phyloP scores from a whole-genome alignment of 2,329 filamentous ascomycete genomes.

The Fusarium sublunatum region DNA sequence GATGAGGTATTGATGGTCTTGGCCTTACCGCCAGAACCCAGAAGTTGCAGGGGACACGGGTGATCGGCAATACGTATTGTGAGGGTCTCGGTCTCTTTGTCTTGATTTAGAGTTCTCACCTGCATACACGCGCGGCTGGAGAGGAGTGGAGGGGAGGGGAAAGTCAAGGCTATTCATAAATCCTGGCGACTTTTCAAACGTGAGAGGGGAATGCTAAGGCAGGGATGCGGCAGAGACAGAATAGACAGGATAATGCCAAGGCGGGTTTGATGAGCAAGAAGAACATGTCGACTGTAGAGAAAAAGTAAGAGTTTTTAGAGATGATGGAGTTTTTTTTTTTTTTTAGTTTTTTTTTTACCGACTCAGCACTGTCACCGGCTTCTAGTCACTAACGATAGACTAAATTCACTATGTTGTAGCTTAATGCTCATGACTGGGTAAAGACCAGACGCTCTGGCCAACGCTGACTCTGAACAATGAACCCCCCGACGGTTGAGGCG shows the following conservation, averaged over 20 bases:
- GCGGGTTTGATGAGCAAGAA: background rate
- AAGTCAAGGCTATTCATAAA: constrained; percentile 23
- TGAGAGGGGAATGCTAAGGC: constrained; percentile 10
- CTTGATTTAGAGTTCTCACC: constrained; percentile 32
- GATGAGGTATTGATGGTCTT: background rate
- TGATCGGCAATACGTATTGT: background rate
- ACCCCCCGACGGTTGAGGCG: constrained; percentile 26
- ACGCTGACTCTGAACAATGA: constrained; percentile 11
- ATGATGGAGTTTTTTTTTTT: background rate
- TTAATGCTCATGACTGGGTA: background rate
- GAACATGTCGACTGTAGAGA: constrained; percentile 2
- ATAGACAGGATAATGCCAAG: constrained; percentile 1
- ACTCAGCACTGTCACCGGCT: constrained; percentile 6
- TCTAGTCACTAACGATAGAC: background rate
- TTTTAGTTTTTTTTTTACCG: background rate
- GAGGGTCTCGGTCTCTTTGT: constrained; percentile 13
- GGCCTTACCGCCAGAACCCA: background rate
- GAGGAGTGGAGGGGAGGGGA: constrained; percentile 3
- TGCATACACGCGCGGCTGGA: constrained; percentile 41
- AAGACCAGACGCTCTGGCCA: constrained; percentile 7
- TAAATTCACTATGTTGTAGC: background rate
- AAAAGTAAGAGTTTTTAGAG: background rate
- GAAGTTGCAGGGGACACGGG: background rate
- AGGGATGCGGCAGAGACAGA: constrained; percentile 12
- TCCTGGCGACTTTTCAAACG: constrained; percentile 28